Base-by-base conservation (phyloP, 345 rosid species). In the Nasturtium officinale region DNA sequence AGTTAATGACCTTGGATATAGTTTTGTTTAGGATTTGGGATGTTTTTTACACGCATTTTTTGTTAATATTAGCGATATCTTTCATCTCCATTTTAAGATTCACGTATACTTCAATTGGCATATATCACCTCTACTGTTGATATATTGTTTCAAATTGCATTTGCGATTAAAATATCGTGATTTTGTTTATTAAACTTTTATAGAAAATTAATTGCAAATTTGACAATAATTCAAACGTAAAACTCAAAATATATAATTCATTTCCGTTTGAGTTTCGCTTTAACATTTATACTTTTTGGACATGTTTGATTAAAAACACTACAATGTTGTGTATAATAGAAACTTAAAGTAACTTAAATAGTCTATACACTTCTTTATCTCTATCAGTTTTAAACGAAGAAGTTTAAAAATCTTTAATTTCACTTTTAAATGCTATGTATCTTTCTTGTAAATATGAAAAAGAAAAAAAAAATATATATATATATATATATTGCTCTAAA, bases 1-100 rank as follows among this genome's bases (percentile, higher is more conserved):
- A 40, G 45, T 40, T 40, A 40, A 12, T n/a, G n/a, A n/a, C n/a
- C n/a, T 38, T 17, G 52, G 67, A 71, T 61, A 15, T 38, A 32
- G 45, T 10, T 72, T 43, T 28, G 61, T 18, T 71, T 28, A 61
- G 16, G 21, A 60, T 9, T 35, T 45, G 21, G 30, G 42, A 29
- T 43, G 32, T 33, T 69, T 7, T 57, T 57, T 35, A 47, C 30
- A 33, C n/a, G n/a, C 28, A 2, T 69, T 9, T 59, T 71, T 26
- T 38, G n/a, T n/a, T n/a, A n/a, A n/a, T n/a, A n/a, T n/a, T n/a
- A n/a, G n/a, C n/a, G n/a, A n/a, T 28, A 32, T 37, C 23, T 17
- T 25, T 26, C n/a, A 70, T 47, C 57, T 32, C 37, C 26, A 58
- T 48, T 16, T 46, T 33, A 18, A 40, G 20, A 23, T 61, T 67